Evolutionary conservation across 768 basidiomycete species (phyloP), one percentile per base, ranked within the genome.

Genomic region (Naganishia vishniacii): DNA sequence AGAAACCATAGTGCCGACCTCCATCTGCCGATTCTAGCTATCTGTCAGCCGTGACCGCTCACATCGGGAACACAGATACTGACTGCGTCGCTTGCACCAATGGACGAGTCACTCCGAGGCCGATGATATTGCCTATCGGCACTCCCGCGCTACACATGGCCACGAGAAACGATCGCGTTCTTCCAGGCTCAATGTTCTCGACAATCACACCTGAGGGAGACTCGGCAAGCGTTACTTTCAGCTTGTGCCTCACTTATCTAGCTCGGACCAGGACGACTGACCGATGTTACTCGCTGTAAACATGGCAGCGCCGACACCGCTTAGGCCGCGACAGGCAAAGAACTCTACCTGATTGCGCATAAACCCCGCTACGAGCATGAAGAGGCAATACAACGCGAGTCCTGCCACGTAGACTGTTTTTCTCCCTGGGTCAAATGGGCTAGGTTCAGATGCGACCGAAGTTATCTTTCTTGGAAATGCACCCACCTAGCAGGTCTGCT

Each of bases 21-120:
- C 51, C 51, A 53, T n/a, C 51, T 53, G 32, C 25, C 9, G 18
- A 9, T 37, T 49, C n/a, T n/a, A 25, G 4, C 40, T 9, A 49
- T 1, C 3, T 18, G n/a, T n/a, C n/a, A n/a, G n/a, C n/a, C n/a
- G n/a, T n/a, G 11, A 6, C 6, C 23, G 7, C 6, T 16, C 9
- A 2, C 4, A 12, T 6, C 13, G 8, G 31, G 11, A 4, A 16
- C 11, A 12, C 6, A n/a, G 16, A 18, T n/a, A 49, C 48, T 16
- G 12, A 31, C 16, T 9, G 8, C 15, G 15, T 15, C 4, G 4
- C 8, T 4, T 31, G 8, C 4, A 29, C 25, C 7, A 49, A 29
- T 20, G 79, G 77, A 47, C 78, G 77, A 20, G 79, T 80, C 2
- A 80, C 80, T 25, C 71, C 48, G 8, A 49, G 31, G 4, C 48